Conservation (phyloP, 768 basidiomycete species). For the Gymnopilus junonius region DNA sequence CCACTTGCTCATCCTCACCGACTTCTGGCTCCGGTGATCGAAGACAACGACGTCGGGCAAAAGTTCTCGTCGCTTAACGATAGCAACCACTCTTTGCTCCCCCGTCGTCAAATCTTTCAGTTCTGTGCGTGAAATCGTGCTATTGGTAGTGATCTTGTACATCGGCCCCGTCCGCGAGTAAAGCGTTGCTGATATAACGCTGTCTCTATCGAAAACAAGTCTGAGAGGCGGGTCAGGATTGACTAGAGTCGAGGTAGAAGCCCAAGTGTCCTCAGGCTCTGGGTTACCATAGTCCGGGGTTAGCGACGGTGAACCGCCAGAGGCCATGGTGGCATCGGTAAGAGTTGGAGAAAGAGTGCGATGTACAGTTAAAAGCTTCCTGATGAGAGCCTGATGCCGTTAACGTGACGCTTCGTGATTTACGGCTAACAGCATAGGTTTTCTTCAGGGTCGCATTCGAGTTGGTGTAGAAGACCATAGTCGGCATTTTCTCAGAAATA, state of each 20-base stretch:
- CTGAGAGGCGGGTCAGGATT: constrained; percentile 14
- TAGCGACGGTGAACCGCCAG: neutral
- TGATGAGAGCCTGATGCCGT: neutral
- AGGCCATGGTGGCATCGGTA: constrained; percentile 11
- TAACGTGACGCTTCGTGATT: neutral
- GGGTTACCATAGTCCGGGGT: neutral
- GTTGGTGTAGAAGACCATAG: neutral
- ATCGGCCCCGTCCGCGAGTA: constrained; percentile 10
- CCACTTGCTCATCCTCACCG: constrained; percentile 22
- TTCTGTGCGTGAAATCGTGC: constrained; percentile 14
- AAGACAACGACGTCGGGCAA: constrained; percentile 22
- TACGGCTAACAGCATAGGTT: neutral
- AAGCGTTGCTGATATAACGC: constrained; percentile 17
- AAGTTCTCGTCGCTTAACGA: constrained; percentile 21
- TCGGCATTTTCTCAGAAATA: neutral
- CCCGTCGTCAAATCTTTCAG: constrained; percentile 14
- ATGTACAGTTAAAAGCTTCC: neutral
- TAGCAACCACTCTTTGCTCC: constrained; percentile 16
- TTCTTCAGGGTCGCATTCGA: neutral
- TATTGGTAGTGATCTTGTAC: constrained; percentile 20
- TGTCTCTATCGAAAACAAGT: constrained; percentile 21
- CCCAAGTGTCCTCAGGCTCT: neutral
- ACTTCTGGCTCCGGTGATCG: constrained; percentile 16
- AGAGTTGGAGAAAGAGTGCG: neutral
- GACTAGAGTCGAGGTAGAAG: constrained; percentile 21